Evolutionary conservation across 179 eudicot species (phyloP).

Genomic region (Beta lomatogona): DNA sequence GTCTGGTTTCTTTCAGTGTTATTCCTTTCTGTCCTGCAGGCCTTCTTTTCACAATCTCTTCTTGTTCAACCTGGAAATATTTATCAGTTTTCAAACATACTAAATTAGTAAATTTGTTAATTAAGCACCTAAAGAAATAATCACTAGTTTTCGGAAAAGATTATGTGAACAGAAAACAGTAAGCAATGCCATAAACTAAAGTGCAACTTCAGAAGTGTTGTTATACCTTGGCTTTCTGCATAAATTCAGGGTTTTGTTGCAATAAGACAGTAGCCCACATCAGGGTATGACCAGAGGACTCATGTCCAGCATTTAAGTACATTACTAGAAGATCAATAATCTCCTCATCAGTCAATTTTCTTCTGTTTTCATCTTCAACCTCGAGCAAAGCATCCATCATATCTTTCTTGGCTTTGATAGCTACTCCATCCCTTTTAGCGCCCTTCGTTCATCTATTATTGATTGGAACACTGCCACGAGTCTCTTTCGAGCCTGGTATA

Average conservation of each 20-base stretch:
- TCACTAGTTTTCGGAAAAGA: background rate
- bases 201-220: background rate
- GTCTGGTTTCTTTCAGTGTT: slow-evolving; percentile 61
- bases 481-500: slow-evolving; percentile 62
- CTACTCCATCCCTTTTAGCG: slow-evolving; percentile 28
- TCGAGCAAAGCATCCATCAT: slow-evolving; percentile 80
- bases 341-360: slow-evolving; percentile 66
- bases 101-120: background rate
- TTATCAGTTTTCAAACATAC: background rate
- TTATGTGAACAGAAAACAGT: background rate
- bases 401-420: slow-evolving; percentile 45
- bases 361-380: slow-evolving; percentile 68
- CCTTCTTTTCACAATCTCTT: slow-evolving; percentile 56
- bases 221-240: slow-evolving; percentile 69
- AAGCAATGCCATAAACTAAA: background rate
- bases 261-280: slow-evolving; percentile 77
- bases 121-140: background rate
- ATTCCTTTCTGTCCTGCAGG: slow-evolving; percentile 62
- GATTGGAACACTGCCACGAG: slow-evolving; percentile 62
- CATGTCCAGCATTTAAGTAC: slow-evolving; percentile 95
- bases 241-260: slow-evolving; percentile 60
- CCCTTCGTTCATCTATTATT: slow-evolving; percentile 53
- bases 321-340: slow-evolving; percentile 74
- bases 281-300: slow-evolving; percentile 82
- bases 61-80: slow-evolving; percentile 63